Base-by-base conservation (phyloP, 2,329 filamentous ascomycete species). In the Nannizziopsis arthrosporioides region DNA sequence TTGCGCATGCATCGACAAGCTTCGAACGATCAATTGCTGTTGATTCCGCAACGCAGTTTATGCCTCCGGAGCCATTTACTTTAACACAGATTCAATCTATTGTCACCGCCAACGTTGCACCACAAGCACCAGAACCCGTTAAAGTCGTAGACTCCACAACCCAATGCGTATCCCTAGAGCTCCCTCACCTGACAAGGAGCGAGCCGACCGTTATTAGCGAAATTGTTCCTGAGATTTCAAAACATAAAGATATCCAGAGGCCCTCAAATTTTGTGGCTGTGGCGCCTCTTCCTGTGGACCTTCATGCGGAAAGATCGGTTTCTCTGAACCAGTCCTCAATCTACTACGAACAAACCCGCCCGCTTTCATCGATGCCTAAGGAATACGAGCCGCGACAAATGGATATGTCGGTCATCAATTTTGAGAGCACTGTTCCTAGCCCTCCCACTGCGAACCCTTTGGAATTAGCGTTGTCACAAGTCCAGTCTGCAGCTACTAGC, bases 41-140 rank as follows among this genome's bases (percentile, higher is more conserved):
- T 36, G 67, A 65, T 54, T 66, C 64, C 51, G 63, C 59, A 48
- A 69, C 68, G 5, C 69, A 72, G 49, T 69, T 63, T 57, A 65
- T 62, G 35, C 70, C 71, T 14, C 57, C 62, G 41, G 63, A 63
- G 47, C 46, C 53, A 19, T 47, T 49, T 6, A 32, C 52, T 8
- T 54, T 51, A 31, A 17, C 46, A 1, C 57, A 58, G 42, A 55
- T 52, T 27, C 65, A 65, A 37, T 50, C 38, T 42, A 51, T 44
- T 46, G 52, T 44, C 39, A 53, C 51, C n/a, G 54, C 59, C 44
- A 59, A 61, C 46, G 68, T 66, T 4, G 64, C 67, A 11, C 65
- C 67, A 1, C 66, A 68, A 56, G 68, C 64, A 27, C 22, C 22
- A 27, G 22, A 27, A 7, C 22, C 22, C 22, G 22, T 27, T 7